Percentiles rank a stretch among this genome's conserved stretches.
Conservation (phyloP, 2,329 filamentous ascomycete genomes). For the Neonectria punicea region DNA sequence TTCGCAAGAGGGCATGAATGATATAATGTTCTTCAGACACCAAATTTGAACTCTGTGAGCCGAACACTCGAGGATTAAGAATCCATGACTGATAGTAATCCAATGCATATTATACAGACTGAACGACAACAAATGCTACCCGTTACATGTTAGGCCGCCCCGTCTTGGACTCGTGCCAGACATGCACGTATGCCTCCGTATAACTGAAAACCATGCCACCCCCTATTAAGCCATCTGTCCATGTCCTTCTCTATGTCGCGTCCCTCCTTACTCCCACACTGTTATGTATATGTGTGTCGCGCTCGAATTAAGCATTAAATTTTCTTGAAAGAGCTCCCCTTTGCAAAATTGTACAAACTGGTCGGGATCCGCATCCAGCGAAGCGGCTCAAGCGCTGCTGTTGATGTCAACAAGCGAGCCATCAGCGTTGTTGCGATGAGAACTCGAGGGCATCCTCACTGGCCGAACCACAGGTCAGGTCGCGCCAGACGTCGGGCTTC, state of each 20-base stretch:
- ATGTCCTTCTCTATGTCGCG: slow-evolving; percentile 18
- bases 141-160: slow-evolving; percentile 25
- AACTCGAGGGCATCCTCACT: slow-evolving; percentile 24
- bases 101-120: slow-evolving; percentile 3
- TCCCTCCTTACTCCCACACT: not conserved
- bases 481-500: slow-evolving; percentile 49
- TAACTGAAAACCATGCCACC: not conserved
- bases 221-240: not conserved
- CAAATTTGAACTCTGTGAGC: too few species aligned
- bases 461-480: slow-evolving; percentile 51
- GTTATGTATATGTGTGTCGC: not conserved
- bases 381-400: not conserved
- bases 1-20: too few species aligned
- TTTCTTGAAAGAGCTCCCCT: not conserved
- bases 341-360: slow-evolving; percentile 8
- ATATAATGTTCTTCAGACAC: too few species aligned
- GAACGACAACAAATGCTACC: slow-evolving; percentile 27
- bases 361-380: not conserved
- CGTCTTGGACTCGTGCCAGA: slow-evolving; percentile 2
- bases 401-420: not conserved
- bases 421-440: slow-evolving; percentile 1
- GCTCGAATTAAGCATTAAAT: slow-evolving; percentile 15
- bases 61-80: too few species aligned
- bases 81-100: too few species aligned
- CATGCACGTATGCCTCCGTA: slow-evolving; percentile 16